Conservation (phyloP, 73 alveolate genomes). For the Paramecium primaurelia region DNA sequence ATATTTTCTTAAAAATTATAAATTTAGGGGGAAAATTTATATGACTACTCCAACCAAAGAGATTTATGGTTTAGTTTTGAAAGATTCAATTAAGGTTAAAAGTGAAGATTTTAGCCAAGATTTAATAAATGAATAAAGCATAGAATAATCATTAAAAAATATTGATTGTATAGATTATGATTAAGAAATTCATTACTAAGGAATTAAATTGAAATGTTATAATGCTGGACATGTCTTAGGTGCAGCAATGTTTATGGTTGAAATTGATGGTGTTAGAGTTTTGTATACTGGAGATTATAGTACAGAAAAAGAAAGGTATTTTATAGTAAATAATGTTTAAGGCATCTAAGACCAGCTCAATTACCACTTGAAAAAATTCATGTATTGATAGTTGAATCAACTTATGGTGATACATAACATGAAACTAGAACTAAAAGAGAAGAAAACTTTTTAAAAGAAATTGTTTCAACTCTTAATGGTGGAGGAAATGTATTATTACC, state of each 20-base stretch:
- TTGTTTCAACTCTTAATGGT: constrained; percentile 90
- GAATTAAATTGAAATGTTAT: constrained; percentile 96
- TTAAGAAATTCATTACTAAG: constrained; percentile 93
- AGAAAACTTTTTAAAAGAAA: constrained; percentile 87
- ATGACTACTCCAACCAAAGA: constrained; percentile 99
- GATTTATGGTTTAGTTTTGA: constrained; percentile 80
- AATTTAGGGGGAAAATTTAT: constrained; percentile 96
- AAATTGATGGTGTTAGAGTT: constrained; percentile 98
- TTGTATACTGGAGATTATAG: constrained; percentile 99
- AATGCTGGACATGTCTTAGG: constrained; percentile 99
- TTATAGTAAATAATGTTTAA: background rate
- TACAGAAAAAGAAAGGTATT: constrained; percentile 91
- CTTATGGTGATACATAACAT: constrained; percentile 98
- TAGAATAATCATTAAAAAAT: constrained; percentile 83
- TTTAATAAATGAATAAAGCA: constrained; percentile 86
- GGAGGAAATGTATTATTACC: constrained; percentile 99
- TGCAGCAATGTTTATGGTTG: constrained; percentile 99
- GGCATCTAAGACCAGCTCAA: constrained; percentile 99
- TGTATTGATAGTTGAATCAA: constrained; percentile 97
- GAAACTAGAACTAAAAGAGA: constrained; percentile 97
- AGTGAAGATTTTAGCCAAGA: constrained; percentile 39
- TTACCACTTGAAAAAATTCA: constrained; percentile 96
- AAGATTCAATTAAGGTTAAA: constrained; percentile 49
- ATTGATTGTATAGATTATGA: constrained; percentile 94
- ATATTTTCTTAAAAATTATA: constrained; percentile 94